Base-by-base conservation (phyloP, 805 yeast genomes). In the Candida ascalaphidarum region DNA sequence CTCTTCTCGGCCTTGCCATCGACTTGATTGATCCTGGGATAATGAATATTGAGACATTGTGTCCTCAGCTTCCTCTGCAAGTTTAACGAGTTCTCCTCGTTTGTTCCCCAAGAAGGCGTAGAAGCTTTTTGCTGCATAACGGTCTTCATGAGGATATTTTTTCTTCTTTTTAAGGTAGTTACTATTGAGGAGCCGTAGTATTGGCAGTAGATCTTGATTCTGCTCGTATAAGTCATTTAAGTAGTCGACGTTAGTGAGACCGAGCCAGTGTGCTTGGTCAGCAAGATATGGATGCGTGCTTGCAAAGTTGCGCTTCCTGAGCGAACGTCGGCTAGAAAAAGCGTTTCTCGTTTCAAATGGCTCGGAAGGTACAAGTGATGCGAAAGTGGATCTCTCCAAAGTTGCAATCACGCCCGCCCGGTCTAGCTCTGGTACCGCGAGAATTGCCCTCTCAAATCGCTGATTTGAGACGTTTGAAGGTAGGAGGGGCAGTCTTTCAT, bases 211-310 rank as follows among this genome's bases (percentile, higher is more conserved):
- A 22, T 60, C 58, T 10, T 43, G 55, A 25, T 39, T 32, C 9
- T 55, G 64, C 20, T 45, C 47, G 39, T 56, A 61, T 29, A 63
- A 33, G 15, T 58, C 62, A 35, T 63, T 61, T 34, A 63, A 40
- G 30, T 54, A 50, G 24, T 52, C 56, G 9, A 46, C 34, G 22
- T 53, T 47, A 4, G 63, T 49, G 10, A 63, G 44, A 3, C 61
- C 68, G 20, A 63, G 44, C 49, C 61, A 63, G 30, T 61, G 63
- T 4, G 67, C 67, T 32, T 59, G 62, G 37, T 63, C 69, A 8
- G 65, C 61, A 16, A 63, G 36, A 35, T 63, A 63, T 1, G 69
- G 69, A 39, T 61, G 65, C 4, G 65, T 47, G 38, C 64, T 56
- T 3, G 69, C 58, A 31, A 63, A 63, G 15, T 56, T 63, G 16